Conservation (phyloP, 2,329 filamentous ascomycete genomes). For the Colletotrichum higginsianum region DNA sequence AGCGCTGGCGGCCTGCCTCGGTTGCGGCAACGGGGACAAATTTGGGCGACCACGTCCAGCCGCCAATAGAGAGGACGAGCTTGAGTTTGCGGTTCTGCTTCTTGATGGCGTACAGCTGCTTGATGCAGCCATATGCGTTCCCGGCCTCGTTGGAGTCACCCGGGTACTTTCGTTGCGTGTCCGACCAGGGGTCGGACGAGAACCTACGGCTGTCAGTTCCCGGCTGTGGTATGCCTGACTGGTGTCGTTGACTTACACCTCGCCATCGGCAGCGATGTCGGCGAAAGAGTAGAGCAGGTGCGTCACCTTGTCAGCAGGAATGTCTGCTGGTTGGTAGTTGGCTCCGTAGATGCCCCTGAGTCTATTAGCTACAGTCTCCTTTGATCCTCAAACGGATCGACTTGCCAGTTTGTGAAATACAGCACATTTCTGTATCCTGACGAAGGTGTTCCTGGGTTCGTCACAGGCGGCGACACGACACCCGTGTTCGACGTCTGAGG, state of each 20-base stretch:
- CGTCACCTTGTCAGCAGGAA: conserved; percentile 78
- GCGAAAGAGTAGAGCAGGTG: conserved; percentile 78
- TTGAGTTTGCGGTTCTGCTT: conserved; percentile 83
- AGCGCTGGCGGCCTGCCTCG: conserved; percentile 71
- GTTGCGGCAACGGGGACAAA: conserved; percentile 77
- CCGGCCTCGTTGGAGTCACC: conserved; percentile 72
- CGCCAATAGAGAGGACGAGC: conserved; percentile 84
- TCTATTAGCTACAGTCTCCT: conserved; percentile 8
- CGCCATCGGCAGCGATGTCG: conserved; percentile 61
- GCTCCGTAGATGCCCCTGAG: conserved; percentile 57
- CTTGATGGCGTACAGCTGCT: conserved; percentile 84
- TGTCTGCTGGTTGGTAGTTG: conserved; percentile 75
- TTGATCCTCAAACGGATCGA: not conserved
- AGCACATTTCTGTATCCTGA: conserved; percentile 56
- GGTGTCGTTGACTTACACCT: conserved; percentile 56
- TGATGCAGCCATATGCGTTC: conserved; percentile 83
- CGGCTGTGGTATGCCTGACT: not conserved
- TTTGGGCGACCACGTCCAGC: conserved; percentile 82
- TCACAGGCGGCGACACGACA: not conserved
- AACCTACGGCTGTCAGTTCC: conserved; percentile 48
- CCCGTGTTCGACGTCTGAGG: not conserved
- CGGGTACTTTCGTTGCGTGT: conserved; percentile 78
- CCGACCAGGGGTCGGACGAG: conserved; percentile 75
- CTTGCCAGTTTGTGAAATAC: conserved; percentile 71
- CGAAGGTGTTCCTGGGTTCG: conserved; percentile 4